Percentiles rank a stretch among this genome's conserved stretches.
Evolutionary conservation across 2,329 filamentous ascomycete genomes (phyloP).

Genomic region (Trichoderma atroviride): DNA sequence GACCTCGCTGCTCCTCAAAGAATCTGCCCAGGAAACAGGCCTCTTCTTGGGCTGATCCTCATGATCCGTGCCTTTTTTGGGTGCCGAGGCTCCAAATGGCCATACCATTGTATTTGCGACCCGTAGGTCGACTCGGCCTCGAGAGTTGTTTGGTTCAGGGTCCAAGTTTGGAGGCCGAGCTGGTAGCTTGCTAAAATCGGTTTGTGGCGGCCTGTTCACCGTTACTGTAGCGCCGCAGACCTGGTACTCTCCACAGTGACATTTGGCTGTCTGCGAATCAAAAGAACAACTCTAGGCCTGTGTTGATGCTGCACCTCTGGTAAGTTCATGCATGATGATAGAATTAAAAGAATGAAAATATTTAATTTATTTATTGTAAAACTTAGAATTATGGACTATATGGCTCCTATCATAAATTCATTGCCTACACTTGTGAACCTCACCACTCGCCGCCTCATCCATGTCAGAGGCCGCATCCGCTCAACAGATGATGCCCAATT

Average conservation of each 20-base stretch:
- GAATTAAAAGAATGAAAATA: not conserved
- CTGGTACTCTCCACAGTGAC: not conserved
- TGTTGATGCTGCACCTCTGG: not conserved
- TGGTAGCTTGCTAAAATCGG: not conserved
- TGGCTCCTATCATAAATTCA: conserved; percentile 20
- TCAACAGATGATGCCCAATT: conserved; percentile 16
- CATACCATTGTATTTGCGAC: conserved; percentile 46
- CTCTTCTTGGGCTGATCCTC: conserved; percentile 33
- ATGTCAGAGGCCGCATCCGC: conserved; percentile 1
- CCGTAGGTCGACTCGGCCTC: conserved; percentile 32
- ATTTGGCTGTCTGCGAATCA: not conserved
- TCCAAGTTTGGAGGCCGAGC: not conserved
- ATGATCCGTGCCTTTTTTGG: conserved; percentile 33
- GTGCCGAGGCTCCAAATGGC: conserved; percentile 42
- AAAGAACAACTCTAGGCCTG: not conserved
- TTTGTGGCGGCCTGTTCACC: conserved; percentile 19
- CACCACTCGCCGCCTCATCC: not conserved
- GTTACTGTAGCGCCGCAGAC: not conserved
- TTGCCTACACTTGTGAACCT: conserved; percentile 4
- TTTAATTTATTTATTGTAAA: not conserved
- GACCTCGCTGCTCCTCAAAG: conserved; percentile 37
- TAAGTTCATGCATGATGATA: not conserved
- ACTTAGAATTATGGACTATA: conserved; percentile 4
- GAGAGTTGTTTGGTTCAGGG: not conserved
- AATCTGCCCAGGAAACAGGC: conserved; percentile 45